These are phyloP conservation scores for Wallacemonas rigidus DNA, from an alignment of 208 protist species.

Conservation along the genomic window DNA sequence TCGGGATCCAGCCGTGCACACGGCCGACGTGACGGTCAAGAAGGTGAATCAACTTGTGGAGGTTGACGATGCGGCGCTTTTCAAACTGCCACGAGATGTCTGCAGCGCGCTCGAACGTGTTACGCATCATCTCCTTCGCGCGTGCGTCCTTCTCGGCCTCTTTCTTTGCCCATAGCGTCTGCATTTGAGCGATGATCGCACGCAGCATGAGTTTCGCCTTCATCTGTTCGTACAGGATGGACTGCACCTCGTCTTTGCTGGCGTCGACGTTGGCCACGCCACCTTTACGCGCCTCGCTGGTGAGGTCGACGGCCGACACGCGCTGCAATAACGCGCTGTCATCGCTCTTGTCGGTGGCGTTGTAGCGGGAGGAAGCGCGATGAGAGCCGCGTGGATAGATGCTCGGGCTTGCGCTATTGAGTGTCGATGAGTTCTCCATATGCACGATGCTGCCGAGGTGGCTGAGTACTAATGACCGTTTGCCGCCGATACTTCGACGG, in stretches of 20 bases:
- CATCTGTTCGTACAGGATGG: constrained; percentile 75
- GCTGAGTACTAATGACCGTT: not conserved
- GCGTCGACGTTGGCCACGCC: constrained; percentile 21
- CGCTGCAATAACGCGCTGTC: not conserved
- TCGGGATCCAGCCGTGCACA: constrained; percentile 64
- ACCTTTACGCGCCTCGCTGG: constrained; percentile 13
- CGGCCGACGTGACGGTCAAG: constrained; percentile 69
- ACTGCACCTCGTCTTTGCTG: constrained; percentile 52
- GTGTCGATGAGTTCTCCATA: not conserved
- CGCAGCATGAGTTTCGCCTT: constrained; percentile 76
- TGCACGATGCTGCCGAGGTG: not conserved
- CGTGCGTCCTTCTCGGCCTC: constrained; percentile 43
- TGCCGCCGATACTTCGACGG: not conserved
- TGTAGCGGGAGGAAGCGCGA: not conserved
- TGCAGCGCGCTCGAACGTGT: constrained; percentile 34
- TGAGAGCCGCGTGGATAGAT: not conserved
- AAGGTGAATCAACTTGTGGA: constrained; percentile 75
- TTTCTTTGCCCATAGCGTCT: constrained; percentile 62
- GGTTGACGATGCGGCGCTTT: constrained; percentile 62
- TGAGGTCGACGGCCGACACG: not conserved
- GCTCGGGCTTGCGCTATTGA: not conserved
- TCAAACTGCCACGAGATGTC: constrained; percentile 70
- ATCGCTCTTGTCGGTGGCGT: not conserved
- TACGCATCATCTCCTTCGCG: constrained; percentile 40
- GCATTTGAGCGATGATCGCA: constrained; percentile 72